Conservation (phyloP, 768 basidiomycete species). For the Suillus lakei region DNA sequence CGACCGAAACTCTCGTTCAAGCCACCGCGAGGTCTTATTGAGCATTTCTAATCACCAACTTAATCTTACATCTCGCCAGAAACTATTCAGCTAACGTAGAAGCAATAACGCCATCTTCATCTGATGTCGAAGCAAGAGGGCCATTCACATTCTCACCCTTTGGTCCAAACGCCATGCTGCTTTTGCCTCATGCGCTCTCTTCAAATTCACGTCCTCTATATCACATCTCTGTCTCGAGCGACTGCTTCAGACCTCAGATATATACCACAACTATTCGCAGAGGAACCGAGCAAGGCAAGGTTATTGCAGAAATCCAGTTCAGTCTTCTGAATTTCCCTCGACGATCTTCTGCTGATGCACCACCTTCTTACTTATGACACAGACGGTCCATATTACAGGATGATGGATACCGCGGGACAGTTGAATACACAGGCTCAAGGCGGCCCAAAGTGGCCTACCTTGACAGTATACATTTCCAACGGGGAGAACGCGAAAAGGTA, state of each 20-base stretch:
- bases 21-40: neutral
- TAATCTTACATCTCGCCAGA: neutral
- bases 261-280: constrained; percentile 1
- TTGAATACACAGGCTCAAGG: neutral
- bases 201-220: constrained; percentile 13
- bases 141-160: constrained; percentile 15
- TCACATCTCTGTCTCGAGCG: constrained; percentile 12
- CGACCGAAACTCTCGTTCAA: neutral
- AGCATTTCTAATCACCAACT: neutral
- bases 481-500: too few species aligned
- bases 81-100: too few species aligned
- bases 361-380: too few species aligned
- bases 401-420: neutral
- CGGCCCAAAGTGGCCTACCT: neutral
- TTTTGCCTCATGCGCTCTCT: constrained; percentile 12
- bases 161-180: constrained; percentile 16
- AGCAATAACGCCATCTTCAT: too few species aligned
- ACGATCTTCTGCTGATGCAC: neutral
- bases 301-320: constrained; percentile 3
- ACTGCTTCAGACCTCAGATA: constrained; percentile 7
- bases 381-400: neutral
- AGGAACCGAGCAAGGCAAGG: neutral
- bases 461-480: neutral
- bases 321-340: neutral
- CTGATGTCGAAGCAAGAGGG: neutral